These are phyloP conservation scores for Ascobolus immersus DNA, from an alignment of 495 filamentous ascomycete genomes.

Conservation along the genomic window DNA sequence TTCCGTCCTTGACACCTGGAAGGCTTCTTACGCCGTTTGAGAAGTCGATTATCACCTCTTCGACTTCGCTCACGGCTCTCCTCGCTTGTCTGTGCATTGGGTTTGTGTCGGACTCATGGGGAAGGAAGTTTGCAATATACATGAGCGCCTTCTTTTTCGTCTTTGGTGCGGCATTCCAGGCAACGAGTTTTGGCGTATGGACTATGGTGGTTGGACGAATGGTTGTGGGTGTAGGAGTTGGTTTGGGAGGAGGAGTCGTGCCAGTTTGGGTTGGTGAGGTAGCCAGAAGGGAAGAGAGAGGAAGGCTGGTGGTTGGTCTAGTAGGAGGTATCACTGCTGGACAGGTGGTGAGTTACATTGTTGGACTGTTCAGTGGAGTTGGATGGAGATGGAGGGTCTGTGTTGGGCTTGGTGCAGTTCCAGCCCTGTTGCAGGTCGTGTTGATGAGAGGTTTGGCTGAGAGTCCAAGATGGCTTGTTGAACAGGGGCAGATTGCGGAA, in stretches of 20 bases:
- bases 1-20: constrained; percentile 3
- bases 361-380: constrained; percentile 26
- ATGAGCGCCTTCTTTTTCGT: constrained; percentile 56
- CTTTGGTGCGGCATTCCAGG: constrained; percentile 47
- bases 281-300: constrained; percentile 46
- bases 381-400: constrained; percentile 52
- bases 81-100: constrained; percentile 53
- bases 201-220: constrained; percentile 56
- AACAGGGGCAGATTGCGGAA: constrained; percentile 29
- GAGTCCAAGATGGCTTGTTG: constrained; percentile 65
- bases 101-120: constrained; percentile 43
- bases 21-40: constrained; percentile 41
- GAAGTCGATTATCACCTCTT: constrained; percentile 63
- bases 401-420: constrained; percentile 60
- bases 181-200: constrained; percentile 31
- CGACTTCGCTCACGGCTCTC: constrained; percentile 56
- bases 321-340: constrained; percentile 63
- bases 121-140: constrained; percentile 53
- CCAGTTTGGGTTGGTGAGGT: constrained; percentile 56
- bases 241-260: constrained; percentile 55
- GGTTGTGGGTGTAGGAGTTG: constrained; percentile 60
- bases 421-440: constrained; percentile 42
- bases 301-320: constrained; percentile 50
- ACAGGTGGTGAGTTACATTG: constrained; percentile 68
- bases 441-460: constrained; percentile 51